Conservation (phyloP, 1,284 basidiomycete species). For the Cerioporus squamosus region DNA sequence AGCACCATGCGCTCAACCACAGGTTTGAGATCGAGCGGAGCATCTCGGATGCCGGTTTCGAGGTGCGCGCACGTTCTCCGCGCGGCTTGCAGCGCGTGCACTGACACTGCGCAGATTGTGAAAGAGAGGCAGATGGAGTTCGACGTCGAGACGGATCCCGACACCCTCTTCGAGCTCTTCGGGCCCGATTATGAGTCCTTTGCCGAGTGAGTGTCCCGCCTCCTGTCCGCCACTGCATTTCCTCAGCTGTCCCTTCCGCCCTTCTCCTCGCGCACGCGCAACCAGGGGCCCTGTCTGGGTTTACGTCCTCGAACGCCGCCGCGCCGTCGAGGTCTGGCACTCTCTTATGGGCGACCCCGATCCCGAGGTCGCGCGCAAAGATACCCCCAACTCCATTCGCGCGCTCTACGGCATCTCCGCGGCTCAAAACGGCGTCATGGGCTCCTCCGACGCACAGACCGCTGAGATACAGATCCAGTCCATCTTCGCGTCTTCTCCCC, state of each 20-base stretch:
- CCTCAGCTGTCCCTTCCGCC: conserved; percentile 3
- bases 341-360: conserved; percentile 73
- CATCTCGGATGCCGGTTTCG: conserved; percentile 77
- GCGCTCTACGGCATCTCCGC: conserved; percentile 63
- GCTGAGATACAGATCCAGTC: conserved; percentile 78
- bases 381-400: conserved; percentile 66
- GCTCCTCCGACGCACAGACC: conserved; percentile 60
- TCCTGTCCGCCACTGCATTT: conserved; percentile 9
- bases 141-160: conserved; percentile 76
- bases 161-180: conserved; percentile 75
- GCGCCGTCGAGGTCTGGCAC: conserved; percentile 76
- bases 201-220: conserved; percentile 60
- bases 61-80: conserved; percentile 49
- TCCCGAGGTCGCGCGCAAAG: conserved; percentile 55
- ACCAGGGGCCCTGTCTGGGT: conserved; percentile 84
- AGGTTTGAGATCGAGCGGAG: conserved; percentile 77
- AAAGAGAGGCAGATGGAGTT: conserved; percentile 87
- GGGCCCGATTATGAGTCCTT: conserved; percentile 74
- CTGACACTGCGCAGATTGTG: conserved; percentile 56
- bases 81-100: not conserved
- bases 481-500: conserved; percentile 78
- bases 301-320: conserved; percentile 79
- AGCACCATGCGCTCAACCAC: conserved; percentile 69
- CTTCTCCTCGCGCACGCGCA: not conserved
- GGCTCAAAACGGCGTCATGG: conserved; percentile 70